Conservation (phyloP, 805 yeast genomes). For the Nakazawaea sp. region DNA sequence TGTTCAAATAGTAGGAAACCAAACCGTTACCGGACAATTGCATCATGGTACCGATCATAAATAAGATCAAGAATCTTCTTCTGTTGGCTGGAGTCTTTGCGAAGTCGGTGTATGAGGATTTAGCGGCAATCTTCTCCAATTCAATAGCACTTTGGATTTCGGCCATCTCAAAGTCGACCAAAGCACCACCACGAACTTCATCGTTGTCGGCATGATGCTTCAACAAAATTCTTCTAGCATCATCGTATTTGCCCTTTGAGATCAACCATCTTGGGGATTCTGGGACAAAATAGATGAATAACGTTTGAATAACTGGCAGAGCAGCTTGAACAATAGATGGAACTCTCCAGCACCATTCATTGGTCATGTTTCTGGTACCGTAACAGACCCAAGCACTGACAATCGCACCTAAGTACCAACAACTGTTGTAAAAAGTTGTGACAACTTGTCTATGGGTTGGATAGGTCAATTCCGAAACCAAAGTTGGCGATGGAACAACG, state of each 20-base stretch:
- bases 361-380: conserved; percentile 26
- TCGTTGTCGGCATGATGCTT: conserved; percentile 31
- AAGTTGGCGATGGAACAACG: conserved; percentile 37
- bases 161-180: conserved; percentile 28
- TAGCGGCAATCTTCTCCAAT: conserved; percentile 24
- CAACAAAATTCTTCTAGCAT: conserved; percentile 35
- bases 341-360: conserved; percentile 43
- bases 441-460: conserved; percentile 36
- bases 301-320: conserved; percentile 35
- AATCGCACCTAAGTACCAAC: conserved; percentile 43
- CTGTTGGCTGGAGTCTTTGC: conserved; percentile 27
- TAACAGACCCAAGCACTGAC: conserved; percentile 42
- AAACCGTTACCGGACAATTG: conserved; percentile 40
- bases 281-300: conserved; percentile 34
- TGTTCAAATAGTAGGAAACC: conserved; percentile 38
- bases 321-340: conserved; percentile 46
- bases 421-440: conserved; percentile 41
- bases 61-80: conserved; percentile 28
- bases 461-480: conserved; percentile 43
- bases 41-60: conserved; percentile 24
- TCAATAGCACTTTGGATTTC: conserved; percentile 31
- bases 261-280: conserved; percentile 74
- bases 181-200: conserved; percentile 16
- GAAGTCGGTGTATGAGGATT: conserved; percentile 29
- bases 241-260: conserved; percentile 41